These are phyloP conservation scores for Anastatica hierochuntica DNA, from an alignment of 345 rosid genomes.

Conservation along the genomic window DNA sequence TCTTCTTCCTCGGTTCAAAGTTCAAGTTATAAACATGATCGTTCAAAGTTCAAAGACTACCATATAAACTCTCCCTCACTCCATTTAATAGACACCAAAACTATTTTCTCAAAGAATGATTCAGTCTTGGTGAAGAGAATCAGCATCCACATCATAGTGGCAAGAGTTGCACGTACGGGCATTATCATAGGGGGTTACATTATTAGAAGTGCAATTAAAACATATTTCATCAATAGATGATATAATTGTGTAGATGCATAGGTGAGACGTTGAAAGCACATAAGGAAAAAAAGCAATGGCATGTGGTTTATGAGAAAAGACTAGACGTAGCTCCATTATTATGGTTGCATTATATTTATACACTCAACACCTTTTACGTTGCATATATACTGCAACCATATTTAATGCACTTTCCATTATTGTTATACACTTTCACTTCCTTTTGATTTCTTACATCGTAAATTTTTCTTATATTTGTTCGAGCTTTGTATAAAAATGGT, in stretches of 20 bases:
- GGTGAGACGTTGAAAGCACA: constrained; percentile 28
- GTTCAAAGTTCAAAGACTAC: too few relatives aligned
- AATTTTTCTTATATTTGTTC: background rate
- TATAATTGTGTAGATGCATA: constrained; percentile 13
- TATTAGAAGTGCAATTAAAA: constrained; percentile 7
- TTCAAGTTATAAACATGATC: too few relatives aligned
- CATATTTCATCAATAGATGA: constrained; percentile 4
- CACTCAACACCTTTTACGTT: constrained; percentile 19
- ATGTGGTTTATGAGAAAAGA: constrained; percentile 30
- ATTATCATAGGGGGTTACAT: constrained; percentile 12
- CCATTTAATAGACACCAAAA: too few relatives aligned
- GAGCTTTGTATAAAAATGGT: constrained; percentile 7
- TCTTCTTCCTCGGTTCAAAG: too few relatives aligned
- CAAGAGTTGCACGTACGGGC: constrained; percentile 21
- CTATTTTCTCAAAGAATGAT: too few relatives aligned
- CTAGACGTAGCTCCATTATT: constrained; percentile 31
- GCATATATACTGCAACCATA: constrained; percentile 12
- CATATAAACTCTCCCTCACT: too few relatives aligned
- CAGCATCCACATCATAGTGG: too few relatives aligned
- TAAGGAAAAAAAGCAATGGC: constrained; percentile 27
- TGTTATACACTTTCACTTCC: background rate
- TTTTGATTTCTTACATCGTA: too few relatives aligned
- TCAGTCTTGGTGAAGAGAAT: too few relatives aligned
- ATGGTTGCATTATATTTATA: constrained; percentile 15
- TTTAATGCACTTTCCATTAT: constrained; percentile 9